phyloP scores from a whole-genome alignment of 495 filamentous ascomycete species.

The Talaromyces trachyspermus region DNA sequence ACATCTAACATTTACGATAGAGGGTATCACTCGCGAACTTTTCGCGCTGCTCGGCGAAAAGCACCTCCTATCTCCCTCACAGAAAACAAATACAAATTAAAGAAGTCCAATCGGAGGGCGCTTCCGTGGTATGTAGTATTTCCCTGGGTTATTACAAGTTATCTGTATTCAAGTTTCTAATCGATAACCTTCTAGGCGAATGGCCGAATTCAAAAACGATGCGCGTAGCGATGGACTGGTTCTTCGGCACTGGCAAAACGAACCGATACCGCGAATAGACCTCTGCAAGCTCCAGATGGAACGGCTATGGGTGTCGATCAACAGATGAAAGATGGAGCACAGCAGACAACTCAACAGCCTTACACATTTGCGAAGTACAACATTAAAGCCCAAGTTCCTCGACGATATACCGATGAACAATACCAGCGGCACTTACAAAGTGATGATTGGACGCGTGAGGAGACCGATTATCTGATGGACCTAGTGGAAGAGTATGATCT shows the following conservation, averaged over 20 bases:
- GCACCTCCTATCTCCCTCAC: slow-evolving; percentile 62
- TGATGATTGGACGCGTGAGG: slow-evolving; percentile 77
- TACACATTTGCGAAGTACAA: slow-evolving; percentile 74
- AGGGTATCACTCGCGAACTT: slow-evolving; percentile 64
- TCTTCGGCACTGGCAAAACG: slow-evolving; percentile 62
- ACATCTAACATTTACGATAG: slow-evolving; percentile 38
- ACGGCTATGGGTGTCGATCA: slow-evolving; percentile 37
- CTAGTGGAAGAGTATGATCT: slow-evolving; percentile 70
- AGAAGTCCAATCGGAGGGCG: slow-evolving; percentile 20
- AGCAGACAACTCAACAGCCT: slow-evolving; percentile 28
- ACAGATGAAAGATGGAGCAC: slow-evolving; percentile 32
- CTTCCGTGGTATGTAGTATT: slow-evolving; percentile 50
- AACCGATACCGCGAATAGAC: slow-evolving; percentile 29
- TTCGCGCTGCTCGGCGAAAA: slow-evolving; percentile 58
- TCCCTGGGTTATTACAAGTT: background rate
- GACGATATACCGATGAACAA: slow-evolving; percentile 72
- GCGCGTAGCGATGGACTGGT: slow-evolving; percentile 50
- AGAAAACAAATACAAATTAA: slow-evolving; percentile 55
- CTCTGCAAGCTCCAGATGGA: slow-evolving; percentile 25
- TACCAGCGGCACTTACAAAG: slow-evolving; percentile 69
- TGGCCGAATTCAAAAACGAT: slow-evolving; percentile 51
- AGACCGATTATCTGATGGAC: slow-evolving; percentile 83
- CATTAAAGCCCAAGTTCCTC: slow-evolving; percentile 61
- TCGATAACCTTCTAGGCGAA: slow-evolving; percentile 29
- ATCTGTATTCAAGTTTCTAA: slow-evolving; percentile 1